Evolutionary conservation across 2,329 filamentous ascomycete species (phyloP).

Genomic region (Ophiostoma australiae): DNA sequence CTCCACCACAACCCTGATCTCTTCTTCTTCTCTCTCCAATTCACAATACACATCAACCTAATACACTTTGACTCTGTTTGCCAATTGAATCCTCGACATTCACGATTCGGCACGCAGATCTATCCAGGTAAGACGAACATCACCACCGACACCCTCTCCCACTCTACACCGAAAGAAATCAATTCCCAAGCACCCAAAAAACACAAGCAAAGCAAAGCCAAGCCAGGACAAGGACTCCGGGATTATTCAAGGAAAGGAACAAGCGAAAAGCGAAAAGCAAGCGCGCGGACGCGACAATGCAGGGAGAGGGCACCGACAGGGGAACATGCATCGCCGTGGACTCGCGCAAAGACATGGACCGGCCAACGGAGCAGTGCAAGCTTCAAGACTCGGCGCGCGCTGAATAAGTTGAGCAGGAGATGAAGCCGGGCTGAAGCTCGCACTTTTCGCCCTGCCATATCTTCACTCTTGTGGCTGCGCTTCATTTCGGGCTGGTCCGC

Average conservation of each 20-base stretch:
- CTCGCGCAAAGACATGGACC: neutral
- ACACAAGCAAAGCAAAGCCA: neutral
- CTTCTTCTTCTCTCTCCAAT: slow-evolving; percentile 15
- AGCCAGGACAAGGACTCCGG: neutral
- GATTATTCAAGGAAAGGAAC: neutral
- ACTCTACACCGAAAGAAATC: neutral
- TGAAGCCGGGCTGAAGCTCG: neutral
- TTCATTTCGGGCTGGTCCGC: neutral
- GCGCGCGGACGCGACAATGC: neutral
- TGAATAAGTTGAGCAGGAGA: neutral
- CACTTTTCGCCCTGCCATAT: neutral
- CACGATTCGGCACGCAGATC: neutral
- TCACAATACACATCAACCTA: neutral
- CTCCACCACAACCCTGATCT: slow-evolving; percentile 27
- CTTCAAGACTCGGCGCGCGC: neutral
- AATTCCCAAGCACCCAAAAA: neutral
- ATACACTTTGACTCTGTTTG: neutral
- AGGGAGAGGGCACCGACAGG: neutral
- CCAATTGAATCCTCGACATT: slow-evolving; percentile 6
- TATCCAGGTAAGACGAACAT: slow-evolving; percentile 17
- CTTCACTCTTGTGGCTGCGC: neutral
- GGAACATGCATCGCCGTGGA: neutral
- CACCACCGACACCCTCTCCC: neutral
- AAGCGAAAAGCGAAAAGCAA: neutral
- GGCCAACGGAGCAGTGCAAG: neutral